phyloP scores from a whole-genome alignment of 78 protist genomes.

The Mantamonas sphyraenae region DNA sequence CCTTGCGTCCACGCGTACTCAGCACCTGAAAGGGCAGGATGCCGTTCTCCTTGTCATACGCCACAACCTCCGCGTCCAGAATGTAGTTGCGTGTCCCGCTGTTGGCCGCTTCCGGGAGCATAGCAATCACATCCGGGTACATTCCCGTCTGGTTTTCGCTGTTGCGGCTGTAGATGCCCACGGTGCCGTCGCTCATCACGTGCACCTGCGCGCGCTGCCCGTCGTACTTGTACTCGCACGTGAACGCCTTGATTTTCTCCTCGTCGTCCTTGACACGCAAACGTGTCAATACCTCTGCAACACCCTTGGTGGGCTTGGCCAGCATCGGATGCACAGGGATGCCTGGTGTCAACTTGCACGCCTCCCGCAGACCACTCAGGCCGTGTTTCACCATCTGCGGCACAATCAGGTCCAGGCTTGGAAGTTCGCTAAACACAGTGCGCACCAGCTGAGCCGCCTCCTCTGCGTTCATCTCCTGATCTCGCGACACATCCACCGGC shows the following conservation, averaged over 20 bases:
- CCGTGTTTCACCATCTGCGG: conserved; percentile 39
- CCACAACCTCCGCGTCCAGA: conserved; percentile 93
- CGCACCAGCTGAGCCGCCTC: not conserved
- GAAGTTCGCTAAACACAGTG: conserved; percentile 37
- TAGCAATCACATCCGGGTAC: conserved; percentile 84
- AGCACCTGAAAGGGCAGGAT: conserved; percentile 92
- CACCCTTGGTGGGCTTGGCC: conserved; percentile 86
- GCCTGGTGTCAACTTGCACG: conserved; percentile 55
- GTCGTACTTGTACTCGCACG: conserved; percentile 97
- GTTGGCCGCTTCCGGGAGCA: not conserved
- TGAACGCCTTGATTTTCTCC: conserved; percentile 45
- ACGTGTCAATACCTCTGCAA: conserved; percentile 50
- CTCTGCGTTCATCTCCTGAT: not conserved
- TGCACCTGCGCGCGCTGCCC: conserved; percentile 91
- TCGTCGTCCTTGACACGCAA: not conserved
- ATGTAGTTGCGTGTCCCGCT: not conserved
- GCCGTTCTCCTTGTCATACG: conserved; percentile 52
- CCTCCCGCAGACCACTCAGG: conserved; percentile 14
- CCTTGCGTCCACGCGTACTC: conserved; percentile 76
- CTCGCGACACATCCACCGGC: no score
- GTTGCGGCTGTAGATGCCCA: conserved; percentile 84
- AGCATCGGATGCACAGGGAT: conserved; percentile 95
- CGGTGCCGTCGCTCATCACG: conserved; percentile 33
- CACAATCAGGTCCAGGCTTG: conserved; percentile 63
- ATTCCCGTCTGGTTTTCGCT: conserved; percentile 82